These are phyloP conservation scores for Sclerotiophoma versabilis DNA, from an alignment of 2,329 filamentous ascomycete species.

Conservation along the genomic window DNA sequence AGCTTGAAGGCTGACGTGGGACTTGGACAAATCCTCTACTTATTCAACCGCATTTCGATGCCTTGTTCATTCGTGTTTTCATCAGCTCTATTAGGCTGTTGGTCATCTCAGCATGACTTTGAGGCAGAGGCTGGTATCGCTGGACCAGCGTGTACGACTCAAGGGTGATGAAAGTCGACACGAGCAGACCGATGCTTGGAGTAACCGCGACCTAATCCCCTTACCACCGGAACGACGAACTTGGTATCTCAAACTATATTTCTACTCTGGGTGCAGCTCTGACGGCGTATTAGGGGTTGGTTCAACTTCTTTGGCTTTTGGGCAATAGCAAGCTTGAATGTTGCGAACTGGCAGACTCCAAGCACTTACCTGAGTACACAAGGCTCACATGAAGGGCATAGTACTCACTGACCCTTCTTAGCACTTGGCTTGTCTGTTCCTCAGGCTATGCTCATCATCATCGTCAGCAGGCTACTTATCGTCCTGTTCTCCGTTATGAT, in stretches of 20 bases:
- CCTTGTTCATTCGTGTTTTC: background rate
- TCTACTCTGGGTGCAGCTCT: background rate
- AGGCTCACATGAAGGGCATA: background rate
- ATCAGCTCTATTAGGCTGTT: background rate
- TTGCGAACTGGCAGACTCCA: slow-evolving; percentile 58
- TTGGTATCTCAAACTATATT: slow-evolving; percentile 30
- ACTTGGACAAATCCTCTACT: background rate
- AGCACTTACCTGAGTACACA: slow-evolving; percentile 53
- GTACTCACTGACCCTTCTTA: slow-evolving; percentile 17
- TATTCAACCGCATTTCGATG: background rate
- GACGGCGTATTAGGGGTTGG: slow-evolving; percentile 25
- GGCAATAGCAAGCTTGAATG: slow-evolving; percentile 51
- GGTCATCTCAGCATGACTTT: slow-evolving; percentile 1
- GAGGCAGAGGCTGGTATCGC: slow-evolving; percentile 21
- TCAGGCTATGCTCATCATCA: slow-evolving; percentile 58
- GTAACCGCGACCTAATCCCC: slow-evolving; percentile 50
- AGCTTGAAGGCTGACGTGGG: background rate
- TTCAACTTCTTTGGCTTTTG: slow-evolving; percentile 55
- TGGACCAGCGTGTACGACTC: slow-evolving; percentile 47
- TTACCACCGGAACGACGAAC: slow-evolving; percentile 49
- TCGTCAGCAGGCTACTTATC: slow-evolving; percentile 54
- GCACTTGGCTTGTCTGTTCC: slow-evolving; percentile 57
- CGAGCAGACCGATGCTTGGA: slow-evolving; percentile 56
- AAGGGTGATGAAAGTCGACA: slow-evolving; percentile 52
- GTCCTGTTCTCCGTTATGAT: slow-evolving; percentile 54